These are phyloP conservation scores for Musa itinerans DNA, from an alignment of 176 grass and related monocot genomes.

Conservation along the genomic window DNA sequence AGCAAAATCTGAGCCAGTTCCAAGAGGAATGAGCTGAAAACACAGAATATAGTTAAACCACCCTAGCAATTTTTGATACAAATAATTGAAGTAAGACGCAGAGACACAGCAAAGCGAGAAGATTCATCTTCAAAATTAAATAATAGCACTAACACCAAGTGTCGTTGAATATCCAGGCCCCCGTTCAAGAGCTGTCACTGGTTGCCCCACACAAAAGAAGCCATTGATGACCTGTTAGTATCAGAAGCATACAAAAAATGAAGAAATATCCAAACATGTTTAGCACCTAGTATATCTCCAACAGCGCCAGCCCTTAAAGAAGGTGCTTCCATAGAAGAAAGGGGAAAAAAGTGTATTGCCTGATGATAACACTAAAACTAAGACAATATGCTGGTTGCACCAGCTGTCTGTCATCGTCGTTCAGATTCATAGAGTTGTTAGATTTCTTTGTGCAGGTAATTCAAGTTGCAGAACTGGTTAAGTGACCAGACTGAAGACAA, in stretches of 20 bases:
- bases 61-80: neutral
- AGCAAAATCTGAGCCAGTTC: slow-evolving; percentile 93
- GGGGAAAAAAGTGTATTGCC: too few species aligned
- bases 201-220: slow-evolving; percentile 62
- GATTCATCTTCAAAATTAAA: slow-evolving; percentile 11
- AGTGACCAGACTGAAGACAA: too few species aligned
- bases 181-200: slow-evolving; percentile 39
- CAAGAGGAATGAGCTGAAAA: slow-evolving; percentile 90
- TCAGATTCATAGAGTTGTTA: too few species aligned
- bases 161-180: slow-evolving; percentile 43
- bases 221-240: slow-evolving; percentile 81
- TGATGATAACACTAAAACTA: too few species aligned
- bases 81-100: slow-evolving; percentile 15
- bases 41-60: slow-evolving; percentile 8
- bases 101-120: slow-evolving; percentile 18
- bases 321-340: too few species aligned
- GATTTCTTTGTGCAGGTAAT: too few species aligned
- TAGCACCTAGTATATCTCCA: neutral
- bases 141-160: slow-evolving; percentile 59
- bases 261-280: neutral
- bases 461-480: too few species aligned
- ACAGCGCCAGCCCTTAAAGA: neutral
- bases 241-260: neutral
- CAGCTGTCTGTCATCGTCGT: neutral
- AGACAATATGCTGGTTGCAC: too few species aligned